These are phyloP conservation scores for Paecilomyces variotii DNA, from an alignment of 2,329 filamentous ascomycete genomes.

Conservation along the genomic window DNA sequence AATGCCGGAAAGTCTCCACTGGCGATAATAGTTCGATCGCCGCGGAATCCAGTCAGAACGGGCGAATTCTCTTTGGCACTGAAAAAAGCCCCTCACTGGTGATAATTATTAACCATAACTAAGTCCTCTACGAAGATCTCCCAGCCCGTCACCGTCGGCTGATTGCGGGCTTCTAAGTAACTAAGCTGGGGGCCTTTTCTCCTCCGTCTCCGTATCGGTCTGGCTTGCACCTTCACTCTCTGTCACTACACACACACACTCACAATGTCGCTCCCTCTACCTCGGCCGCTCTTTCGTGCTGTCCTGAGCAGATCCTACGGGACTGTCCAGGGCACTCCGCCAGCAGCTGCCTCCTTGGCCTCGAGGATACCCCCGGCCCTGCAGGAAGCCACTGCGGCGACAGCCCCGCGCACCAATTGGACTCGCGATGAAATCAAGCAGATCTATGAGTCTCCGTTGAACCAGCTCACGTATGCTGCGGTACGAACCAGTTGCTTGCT, in stretches of 20 bases:
- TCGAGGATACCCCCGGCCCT: constrained; percentile 24
- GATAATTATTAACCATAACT: too few relatives aligned
- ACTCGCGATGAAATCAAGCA: constrained; percentile 71
- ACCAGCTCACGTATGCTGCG: constrained; percentile 68
- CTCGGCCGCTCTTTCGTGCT: constrained; percentile 21
- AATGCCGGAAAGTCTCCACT: too few relatives aligned
- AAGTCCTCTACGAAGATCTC: not conserved
- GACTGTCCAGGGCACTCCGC: constrained; percentile 28
- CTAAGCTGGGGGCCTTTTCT: not conserved
- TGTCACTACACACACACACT: not conserved
- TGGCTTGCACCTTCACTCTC: not conserved
- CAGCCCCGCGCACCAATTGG: constrained; percentile 62
- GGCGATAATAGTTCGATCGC: too few relatives aligned
- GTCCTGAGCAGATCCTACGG: constrained; percentile 27
- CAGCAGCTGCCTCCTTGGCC: constrained; percentile 22
- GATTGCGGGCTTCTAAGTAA: not conserved
- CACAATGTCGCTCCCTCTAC: constrained; percentile 21
- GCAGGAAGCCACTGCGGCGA: constrained; percentile 28
- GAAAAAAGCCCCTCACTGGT: too few relatives aligned
- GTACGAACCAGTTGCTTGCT: constrained; percentile 40
- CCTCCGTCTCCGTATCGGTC: not conserved
- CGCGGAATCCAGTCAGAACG: too few relatives aligned
- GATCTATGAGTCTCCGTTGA: constrained; percentile 73
- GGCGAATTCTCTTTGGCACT: too few relatives aligned
- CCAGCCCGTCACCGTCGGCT: not conserved